Base-by-base conservation (phyloP, 345 rosid species). In the Citrus glauca region DNA sequence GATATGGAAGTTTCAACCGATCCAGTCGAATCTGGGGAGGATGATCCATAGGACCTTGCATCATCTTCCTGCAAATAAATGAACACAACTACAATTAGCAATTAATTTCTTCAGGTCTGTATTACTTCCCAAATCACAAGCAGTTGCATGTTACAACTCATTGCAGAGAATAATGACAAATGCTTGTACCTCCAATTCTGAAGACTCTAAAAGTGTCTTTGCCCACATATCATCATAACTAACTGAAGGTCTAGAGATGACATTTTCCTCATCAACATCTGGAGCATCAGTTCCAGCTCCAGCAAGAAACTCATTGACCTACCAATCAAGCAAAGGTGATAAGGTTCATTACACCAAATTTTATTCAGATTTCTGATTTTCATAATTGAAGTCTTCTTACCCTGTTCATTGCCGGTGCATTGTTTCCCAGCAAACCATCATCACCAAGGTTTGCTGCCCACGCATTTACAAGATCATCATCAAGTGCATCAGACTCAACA, bases 141-240 rank as follows among this genome's bases (percentile, higher is more conserved):
- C 67, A 37, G 68, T 68, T 66, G 53, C 56, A 62, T 38, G 25
- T 28, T 2, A 66, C n/a, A 28, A 50, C 69, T 42, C 33, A 63
- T 56, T 61, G 71, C 4, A 53, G 14, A 60, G 33, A 72, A 27
- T 67, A 45, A 69, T 33, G 4, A 53, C 27, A 19, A 25, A 69
- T 50, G 69, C 24, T 50, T 70, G 38, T 81, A 96, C 99, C 88
- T 91, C 98, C 83, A 91, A 40, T 77, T 94, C 99, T 79, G 97
- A 81, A 81, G 89, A 79, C 81, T 94, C 99, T 79, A 97, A 83
- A 69, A 97, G 95, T 67, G 98, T 87, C 90, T 97, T 97, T 22
- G 99, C 98, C 98, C 99, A 97, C 97, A 97, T 93, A 88, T 97
- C 98, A 82, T 97, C 99, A 82, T 97, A 97, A 74, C 98, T 94